Evolutionary conservation across 768 basidiomycete species (phyloP), one percentile per base, ranked within the genome.

Genomic region (Xanthoconium purpureum): DNA sequence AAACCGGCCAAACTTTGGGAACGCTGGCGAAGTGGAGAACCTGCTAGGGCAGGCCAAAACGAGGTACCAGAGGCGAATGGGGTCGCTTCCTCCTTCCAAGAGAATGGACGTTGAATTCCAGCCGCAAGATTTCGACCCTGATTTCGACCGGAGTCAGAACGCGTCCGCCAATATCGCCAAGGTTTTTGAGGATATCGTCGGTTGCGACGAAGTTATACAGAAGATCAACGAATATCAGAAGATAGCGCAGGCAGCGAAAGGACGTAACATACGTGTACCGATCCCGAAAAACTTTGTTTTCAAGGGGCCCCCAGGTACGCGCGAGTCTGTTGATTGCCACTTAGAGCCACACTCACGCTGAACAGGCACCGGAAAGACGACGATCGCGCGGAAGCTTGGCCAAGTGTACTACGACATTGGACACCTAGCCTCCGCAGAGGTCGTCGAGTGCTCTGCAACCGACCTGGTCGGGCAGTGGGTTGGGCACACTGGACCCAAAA

Each of bases 401-500:
- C 75, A 84, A 54, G 80, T 85, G 15, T 85, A 80, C 60, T 85
- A 77, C 51, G 80, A 85, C 58, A 84, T 85, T 82, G 84, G 84
- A 0, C 75, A 84, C 57, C 66, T 84, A 9, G 70, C 76, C 30
- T 75, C 74, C 2, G 28, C 62, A 2, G 77, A 84, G n/a, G 84
- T 89, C 40, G 65, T 80, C 9, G 87, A 89, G 65, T 84, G 85
- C 65, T 87, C 87, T 0, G 85, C 84, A 0, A 78, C 85, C 2
- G 88, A 89, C 58, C 75, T 89, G 32, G 81, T 88, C 2, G 88
- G 83, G 1, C 76, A 87, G 62, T 88, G 83, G 48, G 80, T 88
- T 10, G 87, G 87, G 6, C 86, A 88, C 0, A 88, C 87, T 0
- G 88, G 87, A 1, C 86, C 85, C 0, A 87, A 87, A 67, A 84